Evolutionary conservation across 139 green algal genomes (phyloP), one percentile per base, ranked within the genome.

Genomic region (Astrephomene gubernaculifera): DNA sequence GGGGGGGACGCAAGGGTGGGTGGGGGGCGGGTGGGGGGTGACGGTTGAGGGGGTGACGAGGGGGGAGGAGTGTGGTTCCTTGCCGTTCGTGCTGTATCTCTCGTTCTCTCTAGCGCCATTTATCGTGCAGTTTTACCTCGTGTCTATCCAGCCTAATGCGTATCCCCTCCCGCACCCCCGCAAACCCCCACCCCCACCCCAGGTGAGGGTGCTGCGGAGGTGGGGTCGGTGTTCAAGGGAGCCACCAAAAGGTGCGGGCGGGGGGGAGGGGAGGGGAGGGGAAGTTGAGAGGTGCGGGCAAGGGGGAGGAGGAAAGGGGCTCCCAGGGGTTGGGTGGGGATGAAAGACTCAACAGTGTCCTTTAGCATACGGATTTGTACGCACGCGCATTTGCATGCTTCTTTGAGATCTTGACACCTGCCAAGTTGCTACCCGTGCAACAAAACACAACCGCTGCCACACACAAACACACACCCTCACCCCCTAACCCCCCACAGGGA

Each of bases 211-310:
- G 71, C 79, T 1, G 24, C 31, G 14, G 87, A 91, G 71, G 73
- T 67, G 2, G 81, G 79, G 24, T 83, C 60, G 31, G 73, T 93
- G 57, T 93, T 93, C 90, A 89, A 91, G 82, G 80, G 80, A 2
- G 60, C 71, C 21, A 85, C 53, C 0, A n/a, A 60, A n/a, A 79
- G 64, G 80, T 57, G 76, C 0, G 75, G 52, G n/a, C 39, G 31
- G 52, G 35, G n/a, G 72, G 52, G 14, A 24, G 74, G 54, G 25
- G 35, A 22, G 71, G 31, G 49, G 49, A n/a, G 21, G 49, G 52
- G 33, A 22, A 35, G 52, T 27, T n/a, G n/a, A n/a, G n/a, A n/a
- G n/a, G n/a, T n/a, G n/a, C n/a, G n/a, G n/a, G n/a, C n/a, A n/a
- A n/a, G n/a, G n/a, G n/a, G n/a, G n/a, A n/a, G n/a, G n/a, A n/a